Evolutionary conservation across 140 eudicot genomes (phyloP).

Genomic region (Anethum foeniculum): DNA sequence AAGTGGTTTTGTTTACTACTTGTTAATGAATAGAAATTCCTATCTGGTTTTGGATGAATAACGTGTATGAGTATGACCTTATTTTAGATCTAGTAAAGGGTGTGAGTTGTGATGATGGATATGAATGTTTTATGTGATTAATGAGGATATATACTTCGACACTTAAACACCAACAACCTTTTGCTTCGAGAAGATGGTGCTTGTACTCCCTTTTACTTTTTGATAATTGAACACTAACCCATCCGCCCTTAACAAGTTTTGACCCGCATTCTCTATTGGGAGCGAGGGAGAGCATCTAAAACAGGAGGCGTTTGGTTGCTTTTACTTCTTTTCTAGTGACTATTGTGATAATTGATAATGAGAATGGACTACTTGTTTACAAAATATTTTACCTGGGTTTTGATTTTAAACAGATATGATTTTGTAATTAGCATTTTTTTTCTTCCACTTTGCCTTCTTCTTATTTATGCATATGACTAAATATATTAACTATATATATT

Average conservation of each 20-base stretch:
- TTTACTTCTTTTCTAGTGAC: neutral
- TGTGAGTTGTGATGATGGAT: neutral
- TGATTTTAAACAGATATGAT: neutral
- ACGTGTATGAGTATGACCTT: neutral
- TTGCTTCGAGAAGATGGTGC: too few species aligned
- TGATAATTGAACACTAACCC: too few species aligned
- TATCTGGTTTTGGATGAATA: too few species aligned
- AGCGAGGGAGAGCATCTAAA: neutral
- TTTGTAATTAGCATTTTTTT: neutral
- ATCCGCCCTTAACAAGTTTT: too few species aligned
- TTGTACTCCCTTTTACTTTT: too few species aligned
- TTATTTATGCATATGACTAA: neutral
- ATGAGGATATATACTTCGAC: too few species aligned
- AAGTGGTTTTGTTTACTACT: too few species aligned
- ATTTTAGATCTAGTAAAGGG: neutral
- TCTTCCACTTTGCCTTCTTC: neutral
- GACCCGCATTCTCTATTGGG: neutral
- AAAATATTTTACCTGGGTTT: neutral
- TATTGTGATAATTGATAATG: neutral
- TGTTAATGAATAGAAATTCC: neutral
- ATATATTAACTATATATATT: neutral
- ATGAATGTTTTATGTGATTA: neutral
- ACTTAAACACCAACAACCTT: too few species aligned
- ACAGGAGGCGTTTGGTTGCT: neutral
- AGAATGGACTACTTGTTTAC: neutral